A percentile compares a stretch with the other conserved stretches of the same genome.
Evolutionary conservation across 2,329 filamentous ascomycete species (phyloP).

Genomic region (Ascocoryne sarcoides): DNA sequence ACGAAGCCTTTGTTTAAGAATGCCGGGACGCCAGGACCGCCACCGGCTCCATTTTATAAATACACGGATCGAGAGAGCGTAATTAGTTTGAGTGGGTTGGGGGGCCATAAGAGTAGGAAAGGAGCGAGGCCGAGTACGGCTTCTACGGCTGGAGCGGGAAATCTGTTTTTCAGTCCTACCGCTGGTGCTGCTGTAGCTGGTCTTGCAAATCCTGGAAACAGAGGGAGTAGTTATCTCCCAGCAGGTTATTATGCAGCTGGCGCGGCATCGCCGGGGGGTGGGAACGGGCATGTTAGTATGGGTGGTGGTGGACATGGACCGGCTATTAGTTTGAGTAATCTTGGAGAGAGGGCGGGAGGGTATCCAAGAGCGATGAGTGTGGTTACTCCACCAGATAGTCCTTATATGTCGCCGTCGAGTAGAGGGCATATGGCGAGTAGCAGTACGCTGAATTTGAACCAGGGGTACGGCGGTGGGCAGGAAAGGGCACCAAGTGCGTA

Average conservation of each 20-base stretch:
- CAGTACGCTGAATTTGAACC: constrained; percentile 57
- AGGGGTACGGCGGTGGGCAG: constrained; percentile 39
- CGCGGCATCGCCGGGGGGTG: constrained; percentile 28
- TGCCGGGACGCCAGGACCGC: constrained; percentile 41
- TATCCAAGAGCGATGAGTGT: constrained; percentile 38
- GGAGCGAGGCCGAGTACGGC: constrained; percentile 28
- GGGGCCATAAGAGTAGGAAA: constrained; percentile 26
- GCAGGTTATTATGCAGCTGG: constrained; percentile 84
- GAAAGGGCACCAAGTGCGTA: constrained; percentile 79
- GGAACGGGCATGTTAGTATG: constrained; percentile 26
- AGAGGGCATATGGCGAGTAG: constrained; percentile 36
- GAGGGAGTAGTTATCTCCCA: constrained; percentile 74
- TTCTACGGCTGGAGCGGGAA: constrained; percentile 19
- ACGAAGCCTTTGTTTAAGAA: constrained; percentile 58
- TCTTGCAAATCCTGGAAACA: constrained; percentile 44
- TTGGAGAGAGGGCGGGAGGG: constrained; percentile 43
- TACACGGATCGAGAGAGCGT: constrained; percentile 45
- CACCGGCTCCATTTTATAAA: constrained; percentile 55
- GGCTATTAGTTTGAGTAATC: constrained; percentile 52
- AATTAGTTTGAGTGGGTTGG: constrained; percentile 21
- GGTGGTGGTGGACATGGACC: constrained; percentile 38
- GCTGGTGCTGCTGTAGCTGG: constrained; percentile 52
- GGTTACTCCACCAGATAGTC: constrained; percentile 52
- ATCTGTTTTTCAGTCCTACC: constrained; percentile 90
- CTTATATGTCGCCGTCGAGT: constrained; percentile 23